These are phyloP conservation scores for Rhynchospora pubera DNA, from an alignment of 176 grass and related monocot genomes.

Conservation along the genomic window DNA sequence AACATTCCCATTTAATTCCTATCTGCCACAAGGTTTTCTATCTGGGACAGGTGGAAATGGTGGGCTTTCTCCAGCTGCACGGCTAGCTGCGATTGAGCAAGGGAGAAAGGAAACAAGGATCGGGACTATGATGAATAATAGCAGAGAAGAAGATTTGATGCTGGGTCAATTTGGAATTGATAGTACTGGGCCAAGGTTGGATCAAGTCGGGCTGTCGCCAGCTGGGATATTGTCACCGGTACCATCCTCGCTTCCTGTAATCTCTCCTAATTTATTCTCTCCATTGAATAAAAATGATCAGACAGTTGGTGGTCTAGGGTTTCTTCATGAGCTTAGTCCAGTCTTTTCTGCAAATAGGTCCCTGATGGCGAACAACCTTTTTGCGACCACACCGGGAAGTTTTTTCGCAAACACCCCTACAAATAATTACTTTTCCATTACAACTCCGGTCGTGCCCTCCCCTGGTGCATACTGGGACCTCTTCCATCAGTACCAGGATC, in stretches of 20 bases:
- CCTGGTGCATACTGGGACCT: constrained; percentile 31
- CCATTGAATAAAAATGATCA: background rate
- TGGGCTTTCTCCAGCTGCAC: constrained; percentile 17
- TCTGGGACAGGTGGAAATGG: background rate
- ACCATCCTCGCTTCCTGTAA: background rate
- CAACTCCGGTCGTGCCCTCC: constrained; percentile 22
- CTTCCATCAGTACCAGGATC: constrained; percentile 21
- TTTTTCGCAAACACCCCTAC: constrained; percentile 4
- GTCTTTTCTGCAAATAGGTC: background rate
- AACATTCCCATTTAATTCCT: background rate
- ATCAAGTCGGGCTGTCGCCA: background rate
- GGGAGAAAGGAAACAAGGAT: background rate
- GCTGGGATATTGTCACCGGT: constrained; percentile 24
- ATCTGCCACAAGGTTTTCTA: background rate
- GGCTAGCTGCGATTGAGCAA: constrained; percentile 22
- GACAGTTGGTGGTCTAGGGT: background rate
- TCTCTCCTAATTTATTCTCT: constrained; percentile 32
- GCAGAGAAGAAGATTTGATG: background rate
- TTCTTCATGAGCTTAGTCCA: constrained; percentile 30
- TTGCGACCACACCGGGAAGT: background rate
- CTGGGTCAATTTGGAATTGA: constrained; percentile 10
- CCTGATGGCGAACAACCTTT: background rate
- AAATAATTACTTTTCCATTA: constrained; percentile 13
- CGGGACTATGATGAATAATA: background rate
- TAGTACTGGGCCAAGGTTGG: background rate